Percentiles rank a stretch among this genome's conserved stretches.
Evolutionary conservation across 441 rosid genomes (phyloP).

Genomic region (Brassica hybrid): DNA sequence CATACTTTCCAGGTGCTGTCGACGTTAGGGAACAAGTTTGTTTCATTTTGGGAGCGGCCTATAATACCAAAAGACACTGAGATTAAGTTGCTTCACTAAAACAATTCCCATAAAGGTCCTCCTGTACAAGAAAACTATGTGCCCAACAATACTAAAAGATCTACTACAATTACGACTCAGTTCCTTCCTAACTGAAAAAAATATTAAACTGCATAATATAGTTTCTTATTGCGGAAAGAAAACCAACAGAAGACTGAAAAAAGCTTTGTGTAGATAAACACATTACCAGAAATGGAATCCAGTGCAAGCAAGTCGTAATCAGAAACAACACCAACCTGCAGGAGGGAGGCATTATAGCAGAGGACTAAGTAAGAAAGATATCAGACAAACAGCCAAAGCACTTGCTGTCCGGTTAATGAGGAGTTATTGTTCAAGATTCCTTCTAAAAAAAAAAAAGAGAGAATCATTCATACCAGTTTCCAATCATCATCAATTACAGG

Average conservation of each 20-base stretch:
- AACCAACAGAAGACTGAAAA: constrained; percentile 10
- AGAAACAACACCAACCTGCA: constrained; percentile 95
- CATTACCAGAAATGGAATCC: constrained; percentile 82
- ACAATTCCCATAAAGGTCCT: not conserved
- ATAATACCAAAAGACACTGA: constrained; percentile 34
- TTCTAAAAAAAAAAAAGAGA: constrained; percentile 25
- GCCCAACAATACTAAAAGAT: constrained; percentile 1
- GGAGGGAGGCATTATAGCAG: constrained; percentile 3
- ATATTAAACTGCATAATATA: constrained; percentile 10
- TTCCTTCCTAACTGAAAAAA: too few relatives aligned
- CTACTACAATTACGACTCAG: too few relatives aligned
- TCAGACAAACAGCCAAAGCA: not conserved
- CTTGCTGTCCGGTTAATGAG: not conserved
- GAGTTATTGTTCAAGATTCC: constrained; percentile 43
- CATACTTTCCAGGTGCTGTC: constrained; percentile 91
- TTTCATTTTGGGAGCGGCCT: constrained; percentile 67
- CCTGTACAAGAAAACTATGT: not conserved
- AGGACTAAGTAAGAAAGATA: constrained; percentile 30
- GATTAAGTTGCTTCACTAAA: constrained; percentile 24
- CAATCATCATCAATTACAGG: constrained; percentile 87
- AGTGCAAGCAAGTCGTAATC: constrained; percentile 91
- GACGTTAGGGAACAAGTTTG: constrained; percentile 72
- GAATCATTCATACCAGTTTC: constrained; percentile 72
- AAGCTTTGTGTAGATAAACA: not conserved
- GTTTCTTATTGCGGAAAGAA: not conserved